Percentiles rank a stretch among this genome's conserved stretches.
Conservation (phyloP, 2,329 filamentous ascomycete genomes). For the Claviceps spartinae region DNA sequence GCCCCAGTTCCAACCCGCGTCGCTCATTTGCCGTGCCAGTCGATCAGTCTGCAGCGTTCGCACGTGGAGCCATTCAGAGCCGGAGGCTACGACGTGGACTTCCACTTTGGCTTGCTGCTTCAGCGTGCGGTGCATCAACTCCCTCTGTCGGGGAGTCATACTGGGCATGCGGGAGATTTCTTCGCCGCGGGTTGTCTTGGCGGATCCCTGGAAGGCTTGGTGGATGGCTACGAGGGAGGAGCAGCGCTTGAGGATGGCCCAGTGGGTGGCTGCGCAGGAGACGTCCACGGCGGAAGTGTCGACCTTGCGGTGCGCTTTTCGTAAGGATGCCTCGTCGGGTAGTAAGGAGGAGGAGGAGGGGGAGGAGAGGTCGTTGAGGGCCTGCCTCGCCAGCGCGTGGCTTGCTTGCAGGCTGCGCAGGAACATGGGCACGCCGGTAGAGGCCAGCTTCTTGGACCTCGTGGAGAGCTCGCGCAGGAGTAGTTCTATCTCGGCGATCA, state of each 20-base stretch:
- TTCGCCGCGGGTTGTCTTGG: slow-evolving; percentile 12
- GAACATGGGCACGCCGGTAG: slow-evolving; percentile 12
- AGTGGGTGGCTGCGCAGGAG: slow-evolving; percentile 14
- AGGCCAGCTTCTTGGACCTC: slow-evolving; percentile 4
- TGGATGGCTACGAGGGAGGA: slow-evolving; percentile 18
- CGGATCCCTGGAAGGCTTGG: slow-evolving; percentile 20
- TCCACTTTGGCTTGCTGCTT: slow-evolving; percentile 21
- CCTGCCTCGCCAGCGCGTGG: slow-evolving; percentile 5
- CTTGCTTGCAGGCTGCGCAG: slow-evolving; percentile 10
- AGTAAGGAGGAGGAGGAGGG: too few relatives aligned
- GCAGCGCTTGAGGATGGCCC: slow-evolving; percentile 21
- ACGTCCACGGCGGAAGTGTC: slow-evolving; percentile 13
- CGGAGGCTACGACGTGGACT: slow-evolving; percentile 23
- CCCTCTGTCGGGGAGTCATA: slow-evolving; percentile 13
- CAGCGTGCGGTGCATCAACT: slow-evolving; percentile 17
- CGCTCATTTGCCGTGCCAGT: slow-evolving; percentile 26
- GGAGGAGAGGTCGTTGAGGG: slow-evolving; percentile 7
- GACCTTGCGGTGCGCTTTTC: slow-evolving; percentile 9
- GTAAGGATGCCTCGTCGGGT: too few relatives aligned
- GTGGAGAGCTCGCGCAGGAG: slow-evolving; percentile 6
- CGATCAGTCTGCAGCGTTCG: slow-evolving; percentile 18
- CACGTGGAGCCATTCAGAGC: slow-evolving; percentile 20
- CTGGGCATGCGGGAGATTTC: slow-evolving; percentile 8
- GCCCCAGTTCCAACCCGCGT: slow-evolving; percentile 29
- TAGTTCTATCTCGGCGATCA: slow-evolving; percentile 10